phyloP scores from a whole-genome alignment of 768 basidiomycete species.

The Mycena alexandri region DNA sequence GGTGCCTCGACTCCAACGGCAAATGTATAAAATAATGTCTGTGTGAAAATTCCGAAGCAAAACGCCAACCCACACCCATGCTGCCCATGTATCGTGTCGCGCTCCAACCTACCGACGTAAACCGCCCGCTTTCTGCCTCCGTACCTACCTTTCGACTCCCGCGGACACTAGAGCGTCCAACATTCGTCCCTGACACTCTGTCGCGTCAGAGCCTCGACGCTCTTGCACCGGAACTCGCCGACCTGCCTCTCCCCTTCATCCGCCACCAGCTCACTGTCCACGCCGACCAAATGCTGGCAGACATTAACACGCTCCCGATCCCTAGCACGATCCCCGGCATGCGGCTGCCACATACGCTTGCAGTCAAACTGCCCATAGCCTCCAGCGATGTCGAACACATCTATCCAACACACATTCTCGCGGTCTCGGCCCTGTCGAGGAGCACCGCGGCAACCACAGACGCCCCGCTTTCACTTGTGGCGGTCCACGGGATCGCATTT shows the following conservation, averaged over 20 bases:
- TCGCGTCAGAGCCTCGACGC: conserved; percentile 55
- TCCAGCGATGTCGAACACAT: not conserved
- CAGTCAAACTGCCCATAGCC: not conserved
- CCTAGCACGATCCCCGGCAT: not conserved
- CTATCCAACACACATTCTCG: conserved; percentile 29
- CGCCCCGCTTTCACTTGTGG: conserved; percentile 41
- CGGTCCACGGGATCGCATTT: conserved; percentile 56
- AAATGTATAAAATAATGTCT: not conserved
- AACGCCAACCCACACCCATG: not conserved
- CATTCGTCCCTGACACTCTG: conserved; percentile 40
- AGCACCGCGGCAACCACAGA: not conserved
- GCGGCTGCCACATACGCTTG: not conserved
- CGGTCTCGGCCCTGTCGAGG: not conserved
- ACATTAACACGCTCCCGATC: not conserved
- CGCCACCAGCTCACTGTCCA: conserved; percentile 42
- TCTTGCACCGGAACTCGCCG: conserved; percentile 57
- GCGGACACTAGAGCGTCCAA: conserved; percentile 18
- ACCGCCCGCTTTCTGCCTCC: not conserved
- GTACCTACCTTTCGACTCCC: not conserved
- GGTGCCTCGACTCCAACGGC: not conserved
- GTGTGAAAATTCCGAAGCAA: not conserved
- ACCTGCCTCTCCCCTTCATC: conserved; percentile 60
- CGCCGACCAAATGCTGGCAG: conserved; percentile 5
- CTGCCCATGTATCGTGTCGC: not conserved
- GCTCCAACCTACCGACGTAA: not conserved